Evolutionary conservation across 345 rosid genomes (phyloP).

Genomic region (Salix koriyanagi): DNA sequence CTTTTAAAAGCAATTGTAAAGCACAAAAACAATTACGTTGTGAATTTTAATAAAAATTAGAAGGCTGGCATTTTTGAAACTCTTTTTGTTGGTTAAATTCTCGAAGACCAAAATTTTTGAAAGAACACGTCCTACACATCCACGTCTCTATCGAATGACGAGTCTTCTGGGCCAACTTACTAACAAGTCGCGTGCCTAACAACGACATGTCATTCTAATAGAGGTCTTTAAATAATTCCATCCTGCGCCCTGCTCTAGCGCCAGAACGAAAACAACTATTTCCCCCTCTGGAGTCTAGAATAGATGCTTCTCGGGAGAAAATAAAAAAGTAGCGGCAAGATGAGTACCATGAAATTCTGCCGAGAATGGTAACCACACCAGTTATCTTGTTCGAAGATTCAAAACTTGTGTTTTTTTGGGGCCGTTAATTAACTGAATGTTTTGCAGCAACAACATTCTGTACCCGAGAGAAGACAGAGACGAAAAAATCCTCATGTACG

Average conservation of each 20-base stretch:
- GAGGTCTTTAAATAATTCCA: too few relatives aligned
- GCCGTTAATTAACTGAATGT: neutral
- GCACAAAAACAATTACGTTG: too few relatives aligned
- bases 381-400: neutral
- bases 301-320: neutral
- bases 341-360: conserved; percentile 90
- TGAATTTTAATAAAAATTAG: too few relatives aligned
- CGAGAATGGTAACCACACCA: conserved; percentile 61
- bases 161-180: neutral
- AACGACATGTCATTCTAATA: neutral
- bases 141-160: neutral
- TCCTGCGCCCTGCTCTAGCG: too few relatives aligned
- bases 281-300: neutral
- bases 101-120: too few relatives aligned
- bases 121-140: too few relatives aligned
- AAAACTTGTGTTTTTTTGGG: neutral
- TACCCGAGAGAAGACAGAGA: conserved; percentile 68
- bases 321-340: conserved; percentile 18
- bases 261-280: too few relatives aligned
- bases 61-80: too few relatives aligned
- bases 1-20: too few relatives aligned
- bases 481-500: conserved; percentile 57
- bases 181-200: neutral
- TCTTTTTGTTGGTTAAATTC: too few relatives aligned
- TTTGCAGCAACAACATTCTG: conserved; percentile 68